Evolutionary conservation across 139 green algal species (phyloP).

Genomic region (Picocystis salinarum): DNA sequence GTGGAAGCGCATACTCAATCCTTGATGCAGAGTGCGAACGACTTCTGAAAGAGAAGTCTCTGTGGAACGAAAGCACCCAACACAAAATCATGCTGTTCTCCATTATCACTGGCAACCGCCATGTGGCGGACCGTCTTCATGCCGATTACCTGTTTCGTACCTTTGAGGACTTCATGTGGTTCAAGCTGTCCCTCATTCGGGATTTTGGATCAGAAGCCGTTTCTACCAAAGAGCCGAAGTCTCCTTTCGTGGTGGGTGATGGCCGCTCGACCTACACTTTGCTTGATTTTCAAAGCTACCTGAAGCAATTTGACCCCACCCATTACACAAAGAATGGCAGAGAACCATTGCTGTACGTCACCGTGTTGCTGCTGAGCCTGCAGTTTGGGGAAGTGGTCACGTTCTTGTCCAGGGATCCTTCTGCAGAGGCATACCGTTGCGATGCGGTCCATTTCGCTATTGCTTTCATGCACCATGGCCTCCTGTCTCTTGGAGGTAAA

Average conservation of each 20-base stretch:
- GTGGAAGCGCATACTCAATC: background rate
- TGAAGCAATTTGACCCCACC: slow-evolving; percentile 44
- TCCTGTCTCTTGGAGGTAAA: slow-evolving; percentile 5
- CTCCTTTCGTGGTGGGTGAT: background rate
- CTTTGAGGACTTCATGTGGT: slow-evolving; percentile 88
- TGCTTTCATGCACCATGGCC: slow-evolving; percentile 30
- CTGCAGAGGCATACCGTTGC: slow-evolving; percentile 26
- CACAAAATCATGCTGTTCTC: slow-evolving; percentile 1
- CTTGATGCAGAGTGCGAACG: slow-evolving; percentile 1
- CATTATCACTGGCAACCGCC: slow-evolving; percentile 1
- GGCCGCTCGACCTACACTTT: slow-evolving; percentile 14
- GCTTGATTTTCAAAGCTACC: slow-evolving; percentile 48
- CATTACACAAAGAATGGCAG: slow-evolving; percentile 58
- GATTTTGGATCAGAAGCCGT: background rate
- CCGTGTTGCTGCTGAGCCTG: slow-evolving; percentile 61
- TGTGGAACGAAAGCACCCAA: background rate
- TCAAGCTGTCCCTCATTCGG: slow-evolving; percentile 39
- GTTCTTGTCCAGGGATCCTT: slow-evolving; percentile 28
- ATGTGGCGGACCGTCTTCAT: background rate
- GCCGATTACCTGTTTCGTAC: slow-evolving; percentile 28
- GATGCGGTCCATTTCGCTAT: slow-evolving; percentile 52
- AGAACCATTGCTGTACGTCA: slow-evolving; percentile 60
- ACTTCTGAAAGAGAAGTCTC: background rate
- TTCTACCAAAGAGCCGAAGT: background rate
- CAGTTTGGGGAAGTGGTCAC: slow-evolving; percentile 44